Evolutionary conservation across 805 yeast genomes (phyloP).

Genomic region (Suhomyces sp.): DNA sequence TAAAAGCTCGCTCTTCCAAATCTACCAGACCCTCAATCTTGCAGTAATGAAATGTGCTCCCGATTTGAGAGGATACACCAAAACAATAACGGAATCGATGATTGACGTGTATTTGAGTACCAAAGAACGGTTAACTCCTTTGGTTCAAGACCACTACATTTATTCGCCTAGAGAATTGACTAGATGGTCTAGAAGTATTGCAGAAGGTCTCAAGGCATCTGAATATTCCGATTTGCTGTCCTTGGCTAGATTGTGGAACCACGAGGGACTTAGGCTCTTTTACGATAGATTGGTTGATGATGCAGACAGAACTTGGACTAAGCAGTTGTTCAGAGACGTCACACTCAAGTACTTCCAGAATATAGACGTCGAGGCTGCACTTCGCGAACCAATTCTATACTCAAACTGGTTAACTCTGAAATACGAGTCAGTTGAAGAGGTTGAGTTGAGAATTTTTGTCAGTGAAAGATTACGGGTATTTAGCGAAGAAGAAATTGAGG

Average conservation of each 20-base stretch:
- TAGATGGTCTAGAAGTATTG: slow-evolving; percentile 79
- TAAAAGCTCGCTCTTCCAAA: slow-evolving; percentile 54
- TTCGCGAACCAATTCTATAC: slow-evolving; percentile 56
- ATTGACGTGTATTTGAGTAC: slow-evolving; percentile 55
- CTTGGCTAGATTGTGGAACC: slow-evolving; percentile 67
- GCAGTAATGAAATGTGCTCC: slow-evolving; percentile 65
- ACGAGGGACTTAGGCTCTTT: slow-evolving; percentile 77
- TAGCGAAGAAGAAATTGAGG: slow-evolving; percentile 73
- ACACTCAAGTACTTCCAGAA: slow-evolving; percentile 47
- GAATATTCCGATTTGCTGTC: slow-evolving; percentile 34
- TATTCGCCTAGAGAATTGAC: slow-evolving; percentile 91
- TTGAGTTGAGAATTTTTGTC: slow-evolving; percentile 52
- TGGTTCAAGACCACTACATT: slow-evolving; percentile 56
- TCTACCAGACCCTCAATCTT: slow-evolving; percentile 56
- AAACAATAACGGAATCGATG: slow-evolving; percentile 61
- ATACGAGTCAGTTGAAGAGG: slow-evolving; percentile 54
- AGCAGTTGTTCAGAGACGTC: slow-evolving; percentile 26
- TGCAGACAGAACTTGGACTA: slow-evolving; percentile 51
- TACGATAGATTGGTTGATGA: slow-evolving; percentile 61
- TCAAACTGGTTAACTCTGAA: slow-evolving; percentile 71
- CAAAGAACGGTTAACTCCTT: slow-evolving; percentile 35
- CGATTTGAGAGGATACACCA: slow-evolving; percentile 51
- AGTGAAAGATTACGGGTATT: slow-evolving; percentile 64
- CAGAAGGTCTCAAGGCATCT: slow-evolving; percentile 43
- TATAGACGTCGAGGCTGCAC: slow-evolving; percentile 30